Evolutionary conservation across 108 stramenopile genomes (phyloP).

Genomic region (Skeletonema tropicum): DNA sequence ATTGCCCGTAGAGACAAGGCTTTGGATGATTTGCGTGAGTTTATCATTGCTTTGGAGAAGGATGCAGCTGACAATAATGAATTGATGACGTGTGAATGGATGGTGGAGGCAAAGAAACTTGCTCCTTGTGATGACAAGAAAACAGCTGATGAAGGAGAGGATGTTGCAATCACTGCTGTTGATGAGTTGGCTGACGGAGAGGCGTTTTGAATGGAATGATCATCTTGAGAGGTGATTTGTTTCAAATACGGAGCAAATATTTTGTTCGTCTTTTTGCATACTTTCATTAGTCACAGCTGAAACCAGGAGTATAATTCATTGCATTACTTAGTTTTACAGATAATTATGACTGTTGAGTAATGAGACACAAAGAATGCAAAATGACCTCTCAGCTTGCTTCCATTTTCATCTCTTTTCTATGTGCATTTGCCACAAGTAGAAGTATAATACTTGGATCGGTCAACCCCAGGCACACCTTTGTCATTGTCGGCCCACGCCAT

Average conservation of each 20-base stretch:
- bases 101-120: constrained; percentile 38
- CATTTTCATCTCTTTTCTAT: neutral
- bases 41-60: constrained; percentile 36
- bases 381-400: neutral
- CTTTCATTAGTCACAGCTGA: neutral
- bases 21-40: constrained; percentile 64
- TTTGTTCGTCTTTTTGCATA: neutral
- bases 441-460: constrained; percentile 72
- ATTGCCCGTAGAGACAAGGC: constrained; percentile 57
- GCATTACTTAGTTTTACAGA: neutral
- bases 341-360: neutral
- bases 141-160: constrained; percentile 10
- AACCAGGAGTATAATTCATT: neutral
- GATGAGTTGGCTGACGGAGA: constrained; percentile 42
- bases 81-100: constrained; percentile 37
- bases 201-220: constrained; percentile 26
- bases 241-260: neutral
- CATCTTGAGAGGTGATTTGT: neutral
- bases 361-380: neutral
- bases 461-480: constrained; percentile 73
- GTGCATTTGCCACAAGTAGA: constrained; percentile 59
- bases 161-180: constrained; percentile 25
- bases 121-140: neutral
- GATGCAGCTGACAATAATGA: constrained; percentile 22
- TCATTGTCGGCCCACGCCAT: constrained; percentile 84